Conservation (phyloP, 495 filamentous ascomycete species). For the Parathielavia appendiculata region DNA sequence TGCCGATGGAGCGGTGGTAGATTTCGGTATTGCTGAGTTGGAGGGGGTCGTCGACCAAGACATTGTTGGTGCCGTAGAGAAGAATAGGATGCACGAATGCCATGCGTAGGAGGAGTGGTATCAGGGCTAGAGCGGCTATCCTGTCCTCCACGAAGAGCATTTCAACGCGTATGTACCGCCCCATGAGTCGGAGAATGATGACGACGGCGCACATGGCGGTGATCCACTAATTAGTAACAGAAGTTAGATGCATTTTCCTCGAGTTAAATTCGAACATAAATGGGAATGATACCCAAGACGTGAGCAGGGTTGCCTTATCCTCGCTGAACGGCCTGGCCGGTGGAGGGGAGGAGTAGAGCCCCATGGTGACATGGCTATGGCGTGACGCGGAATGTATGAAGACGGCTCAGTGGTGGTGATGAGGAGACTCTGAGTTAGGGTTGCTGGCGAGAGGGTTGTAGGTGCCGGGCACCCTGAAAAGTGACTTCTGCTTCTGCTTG, state of each 20-base stretch:
- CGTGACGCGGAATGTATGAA: background rate
- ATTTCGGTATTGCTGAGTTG: slow-evolving; percentile 42
- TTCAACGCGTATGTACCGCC: slow-evolving; percentile 76
- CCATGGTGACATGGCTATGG: slow-evolving; percentile 32
- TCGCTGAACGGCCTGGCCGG: slow-evolving; percentile 49
- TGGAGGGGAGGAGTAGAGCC: slow-evolving; percentile 55
- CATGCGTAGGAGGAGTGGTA: slow-evolving; percentile 78
- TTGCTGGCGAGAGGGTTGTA: too few relatives aligned
- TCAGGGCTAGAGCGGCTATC: slow-evolving; percentile 68
- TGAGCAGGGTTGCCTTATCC: slow-evolving; percentile 72
- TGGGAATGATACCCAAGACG: slow-evolving; percentile 52
- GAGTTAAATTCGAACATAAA: too few relatives aligned
- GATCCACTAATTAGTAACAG: slow-evolving; percentile 64
- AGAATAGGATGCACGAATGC: slow-evolving; percentile 77
- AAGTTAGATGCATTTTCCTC: too few relatives aligned
- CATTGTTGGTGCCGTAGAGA: slow-evolving; percentile 85
- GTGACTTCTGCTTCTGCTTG: too few relatives aligned
- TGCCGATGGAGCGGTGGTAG: slow-evolving; percentile 49
- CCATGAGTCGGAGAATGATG: slow-evolving; percentile 68
- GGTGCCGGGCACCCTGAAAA: too few relatives aligned
- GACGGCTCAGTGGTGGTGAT: too few relatives aligned
- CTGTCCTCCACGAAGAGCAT: slow-evolving; percentile 81
- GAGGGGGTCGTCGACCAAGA: slow-evolving; percentile 31
- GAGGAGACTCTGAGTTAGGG: too few relatives aligned
- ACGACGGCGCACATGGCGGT: slow-evolving; percentile 71